Percentiles rank a stretch among this genome's conserved stretches.
These are phyloP conservation scores for Ilyonectria sp. DNA, from an alignment of 2,329 filamentous ascomycete species.

Conservation along the genomic window DNA sequence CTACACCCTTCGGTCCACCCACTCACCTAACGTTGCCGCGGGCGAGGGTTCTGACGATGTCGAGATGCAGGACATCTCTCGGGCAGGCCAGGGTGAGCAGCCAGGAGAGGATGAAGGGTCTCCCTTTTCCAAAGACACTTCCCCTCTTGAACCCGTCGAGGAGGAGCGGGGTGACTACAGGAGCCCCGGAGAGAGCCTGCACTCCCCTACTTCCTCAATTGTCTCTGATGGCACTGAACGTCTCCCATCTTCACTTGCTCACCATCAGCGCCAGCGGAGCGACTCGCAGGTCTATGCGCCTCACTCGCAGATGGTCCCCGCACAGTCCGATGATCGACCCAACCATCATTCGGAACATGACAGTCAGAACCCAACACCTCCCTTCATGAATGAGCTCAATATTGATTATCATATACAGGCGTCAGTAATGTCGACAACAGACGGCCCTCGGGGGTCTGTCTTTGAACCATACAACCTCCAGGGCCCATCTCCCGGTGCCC, in stretches of 20 bases:
- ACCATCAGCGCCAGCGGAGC: slow-evolving; percentile 31
- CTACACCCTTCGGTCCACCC: slow-evolving; percentile 39
- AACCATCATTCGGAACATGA: slow-evolving; percentile 40
- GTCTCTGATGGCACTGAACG: slow-evolving; percentile 30
- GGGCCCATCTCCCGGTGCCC: slow-evolving; percentile 10
- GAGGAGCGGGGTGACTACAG: slow-evolving; percentile 39
- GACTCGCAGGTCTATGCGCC: slow-evolving; percentile 28
- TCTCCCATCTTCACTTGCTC: slow-evolving; percentile 15
- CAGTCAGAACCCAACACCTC: slow-evolving; percentile 43
- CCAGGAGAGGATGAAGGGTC: slow-evolving; percentile 41
- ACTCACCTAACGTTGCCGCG: slow-evolving; percentile 31
- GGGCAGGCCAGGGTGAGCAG: slow-evolving; percentile 25
- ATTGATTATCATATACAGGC: slow-evolving; percentile 44
- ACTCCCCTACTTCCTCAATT: slow-evolving; percentile 35
- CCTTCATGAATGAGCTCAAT: slow-evolving; percentile 34
- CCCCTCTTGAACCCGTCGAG: slow-evolving; percentile 45
- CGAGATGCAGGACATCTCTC: slow-evolving; percentile 28
- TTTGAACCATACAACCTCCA: slow-evolving; percentile 25
- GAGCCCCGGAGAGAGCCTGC: slow-evolving; percentile 28
- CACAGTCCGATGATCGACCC: slow-evolving; percentile 36
- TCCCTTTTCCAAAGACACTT: slow-evolving; percentile 44
- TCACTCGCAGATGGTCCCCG: slow-evolving; percentile 22
- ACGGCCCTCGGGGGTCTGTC: slow-evolving; percentile 35
- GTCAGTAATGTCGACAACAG: slow-evolving; percentile 24
- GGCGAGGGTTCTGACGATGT: slow-evolving; percentile 32